Percentiles rank a stretch among this genome's conserved stretches.
phyloP scores from a whole-genome alignment of 225 moss, liverwort and hornwort genomes.

The Bryoerythrophyllum caledonicum region DNA sequence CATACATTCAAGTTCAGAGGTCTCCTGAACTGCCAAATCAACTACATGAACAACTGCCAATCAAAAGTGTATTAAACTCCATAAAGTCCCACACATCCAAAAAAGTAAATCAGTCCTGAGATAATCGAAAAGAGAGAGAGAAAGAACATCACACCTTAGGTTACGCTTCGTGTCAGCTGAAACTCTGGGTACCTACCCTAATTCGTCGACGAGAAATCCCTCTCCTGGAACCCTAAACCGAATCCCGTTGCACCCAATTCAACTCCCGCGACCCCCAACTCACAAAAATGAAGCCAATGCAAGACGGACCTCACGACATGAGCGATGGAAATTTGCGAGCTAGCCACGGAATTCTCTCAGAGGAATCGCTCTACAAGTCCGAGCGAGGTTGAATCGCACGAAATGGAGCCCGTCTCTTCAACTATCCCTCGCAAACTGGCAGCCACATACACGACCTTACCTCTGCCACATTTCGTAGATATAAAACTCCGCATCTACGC shows the following conservation, averaged over 20 bases:
- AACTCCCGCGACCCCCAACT: background rate
- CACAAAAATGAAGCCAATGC: background rate
- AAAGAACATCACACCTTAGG: background rate
- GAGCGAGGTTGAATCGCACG: background rate
- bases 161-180: background rate
- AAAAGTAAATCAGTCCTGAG: too few relatives aligned
- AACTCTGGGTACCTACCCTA: background rate
- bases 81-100: too few relatives aligned
- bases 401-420: background rate
- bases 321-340: background rate
- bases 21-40: too few relatives aligned
- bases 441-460: constrained; percentile 20
- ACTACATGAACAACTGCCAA: too few relatives aligned
- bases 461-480: background rate
- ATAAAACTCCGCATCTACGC: rapidly evolving
- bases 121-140: background rate
- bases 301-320: background rate
- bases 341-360: background rate
- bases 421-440: constrained; percentile 5
- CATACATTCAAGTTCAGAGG: too few relatives aligned
- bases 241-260: background rate
- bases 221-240: constrained; percentile 21
- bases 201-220: constrained; percentile 11
- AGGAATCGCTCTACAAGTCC: background rate
- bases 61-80: too few relatives aligned